Evolutionary conservation across 2,329 filamentous ascomycete species (phyloP), one percentile per base, ranked within the genome.

Genomic region (Dendryphion nanum): DNA sequence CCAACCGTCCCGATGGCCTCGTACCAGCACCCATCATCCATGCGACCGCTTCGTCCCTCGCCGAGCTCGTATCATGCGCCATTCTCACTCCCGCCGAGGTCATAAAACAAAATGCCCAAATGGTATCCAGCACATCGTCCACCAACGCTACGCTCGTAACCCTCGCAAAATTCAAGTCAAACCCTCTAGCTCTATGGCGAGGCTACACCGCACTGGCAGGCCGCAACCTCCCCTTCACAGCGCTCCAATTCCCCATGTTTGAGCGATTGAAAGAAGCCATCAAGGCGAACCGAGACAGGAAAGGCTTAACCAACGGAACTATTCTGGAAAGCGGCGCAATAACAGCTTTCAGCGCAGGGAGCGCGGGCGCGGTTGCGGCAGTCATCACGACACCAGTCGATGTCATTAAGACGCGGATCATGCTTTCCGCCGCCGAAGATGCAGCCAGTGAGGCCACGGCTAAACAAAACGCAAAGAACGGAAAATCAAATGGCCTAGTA

Each of bases 61-160:
- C 85, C 1, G 90, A 96, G 66, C 78, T 89, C 50, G 86, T 89
- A 3, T 90, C 88, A 4, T 95, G 90, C 59, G 75, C 89, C 15
- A 86, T 95, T 44, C 78, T 95, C 23, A 91, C 89, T 0, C 90
- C 89, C 0, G 88, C 89, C 12, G 89, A 95, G 63, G 87, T 95
- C 6, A 79, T 95, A 47, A 95, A 96, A 69, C 89, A 95, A 61
- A 95, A 95, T 64, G 89, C 90, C 0, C 89, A 95, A 64, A 89
- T 95, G 77, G 73, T 93, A 1, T 40, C 74, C 30, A 40, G 48
- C 2, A 30, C 16, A 10, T 56, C 59, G 12, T 42, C 58, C 8
- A 64, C 61, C 33, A 73, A 72, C 38, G 74, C 77, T 0, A 80
- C 77, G 64, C 30, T 82, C 5, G 66, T 79, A 59, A 81, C 81